Percentiles rank a stretch among this genome's conserved stretches.
Evolutionary conservation across 768 basidiomycete genomes (phyloP).

Genomic region (Tylopilus felleus): DNA sequence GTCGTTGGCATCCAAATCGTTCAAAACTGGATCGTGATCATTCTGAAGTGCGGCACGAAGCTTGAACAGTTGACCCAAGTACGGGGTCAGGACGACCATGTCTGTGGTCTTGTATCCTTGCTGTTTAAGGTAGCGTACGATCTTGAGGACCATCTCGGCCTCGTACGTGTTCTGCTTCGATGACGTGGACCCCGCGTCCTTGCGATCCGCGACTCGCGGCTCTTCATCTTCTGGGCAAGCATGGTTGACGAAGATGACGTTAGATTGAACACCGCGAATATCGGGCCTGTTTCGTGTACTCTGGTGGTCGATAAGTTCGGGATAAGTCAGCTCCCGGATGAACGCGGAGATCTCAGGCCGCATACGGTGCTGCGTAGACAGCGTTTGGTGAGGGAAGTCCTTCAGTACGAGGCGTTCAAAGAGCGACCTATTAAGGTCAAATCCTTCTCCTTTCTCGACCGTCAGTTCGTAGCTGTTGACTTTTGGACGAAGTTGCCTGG

Average conservation of each 20-base stretch:
- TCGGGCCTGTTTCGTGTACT: slow-evolving; percentile 47
- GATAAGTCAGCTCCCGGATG: slow-evolving; percentile 62
- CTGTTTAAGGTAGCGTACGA: slow-evolving; percentile 61
- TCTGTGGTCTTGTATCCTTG: slow-evolving; percentile 63
- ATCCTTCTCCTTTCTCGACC: slow-evolving; percentile 68
- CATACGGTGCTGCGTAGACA: slow-evolving; percentile 66
- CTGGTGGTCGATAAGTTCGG: slow-evolving; percentile 58
- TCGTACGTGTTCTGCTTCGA: slow-evolving; percentile 66
- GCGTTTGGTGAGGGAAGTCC: slow-evolving; percentile 58
- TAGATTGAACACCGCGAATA: slow-evolving; percentile 53
- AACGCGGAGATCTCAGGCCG: slow-evolving; percentile 69
- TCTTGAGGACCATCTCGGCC: slow-evolving; percentile 61
- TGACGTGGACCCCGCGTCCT: slow-evolving; percentile 44
- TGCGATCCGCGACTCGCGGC: slow-evolving; percentile 39
- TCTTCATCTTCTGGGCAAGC: slow-evolving; percentile 52
- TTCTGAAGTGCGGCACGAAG: slow-evolving; percentile 44
- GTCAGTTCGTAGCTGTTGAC: slow-evolving; percentile 64
- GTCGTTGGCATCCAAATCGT: slow-evolving; percentile 61
- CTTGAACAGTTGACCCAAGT: slow-evolving; percentile 59
- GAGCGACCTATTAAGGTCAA: slow-evolving; percentile 61
- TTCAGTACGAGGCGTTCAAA: slow-evolving; percentile 67
- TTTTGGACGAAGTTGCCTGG: slow-evolving; percentile 70
- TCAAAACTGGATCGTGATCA: slow-evolving; percentile 55
- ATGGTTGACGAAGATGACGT: slow-evolving; percentile 64
- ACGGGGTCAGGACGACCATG: slow-evolving; percentile 66